phyloP scores from a whole-genome alignment of 2,329 filamentous ascomycete species.

The Fusarium sacchari region DNA sequence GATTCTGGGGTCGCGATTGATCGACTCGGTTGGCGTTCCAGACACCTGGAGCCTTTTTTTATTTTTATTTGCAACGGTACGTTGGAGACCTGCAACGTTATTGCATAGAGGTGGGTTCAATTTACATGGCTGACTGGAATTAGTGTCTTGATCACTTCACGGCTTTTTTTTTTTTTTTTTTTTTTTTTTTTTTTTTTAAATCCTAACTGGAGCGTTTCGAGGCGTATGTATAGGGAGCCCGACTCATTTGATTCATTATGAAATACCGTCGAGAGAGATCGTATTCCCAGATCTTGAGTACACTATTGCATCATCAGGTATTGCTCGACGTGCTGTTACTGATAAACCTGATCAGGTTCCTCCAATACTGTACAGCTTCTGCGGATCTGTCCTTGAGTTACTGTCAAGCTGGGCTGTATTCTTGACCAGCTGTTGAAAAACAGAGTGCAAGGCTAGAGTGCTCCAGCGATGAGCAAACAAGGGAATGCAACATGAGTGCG shows the following conservation, averaged over 20 bases:
- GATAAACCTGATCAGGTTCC: not conserved
- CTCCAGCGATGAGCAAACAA: not conserved
- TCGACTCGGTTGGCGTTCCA: slow-evolving; percentile 5
- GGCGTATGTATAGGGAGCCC: not conserved
- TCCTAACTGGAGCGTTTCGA: not conserved
- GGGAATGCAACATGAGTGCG: not conserved
- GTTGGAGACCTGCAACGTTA: slow-evolving; percentile 3
- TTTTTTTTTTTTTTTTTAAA: not conserved
- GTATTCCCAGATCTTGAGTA: not conserved
- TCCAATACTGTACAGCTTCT: not conserved
- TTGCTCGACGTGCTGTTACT: not conserved
- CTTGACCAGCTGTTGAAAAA: not conserved
- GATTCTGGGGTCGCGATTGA: slow-evolving; percentile 13
- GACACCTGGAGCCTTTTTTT: not conserved
- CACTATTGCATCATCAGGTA: not conserved
- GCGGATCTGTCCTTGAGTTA: not conserved
- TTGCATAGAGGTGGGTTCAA: not conserved
- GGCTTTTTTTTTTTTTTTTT: not conserved
- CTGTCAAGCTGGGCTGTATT: not conserved
- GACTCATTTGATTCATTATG: not conserved
- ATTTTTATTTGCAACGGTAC: not conserved
- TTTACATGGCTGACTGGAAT: slow-evolving; percentile 4
- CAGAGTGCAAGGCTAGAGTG: not conserved
- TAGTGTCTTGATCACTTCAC: slow-evolving; percentile 2
- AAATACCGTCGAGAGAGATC: not conserved